A percentile compares a stretch with the other conserved stretches of the same genome.
phyloP scores from a whole-genome alignment of 768 basidiomycete genomes.

The Tubosaeta brunneosetosa region DNA sequence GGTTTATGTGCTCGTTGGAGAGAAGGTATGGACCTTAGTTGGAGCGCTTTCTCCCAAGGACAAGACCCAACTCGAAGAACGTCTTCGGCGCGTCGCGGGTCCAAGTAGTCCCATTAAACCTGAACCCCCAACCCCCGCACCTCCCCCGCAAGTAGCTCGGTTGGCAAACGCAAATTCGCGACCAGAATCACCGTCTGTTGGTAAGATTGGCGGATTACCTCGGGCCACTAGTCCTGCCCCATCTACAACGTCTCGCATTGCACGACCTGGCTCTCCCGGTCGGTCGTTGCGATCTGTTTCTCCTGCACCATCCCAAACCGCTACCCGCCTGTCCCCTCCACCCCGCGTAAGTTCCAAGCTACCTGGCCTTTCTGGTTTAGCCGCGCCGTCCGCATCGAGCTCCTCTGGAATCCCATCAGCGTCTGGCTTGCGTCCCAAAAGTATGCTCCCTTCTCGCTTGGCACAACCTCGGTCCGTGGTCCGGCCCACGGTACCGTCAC shows the following conservation, averaged over 20 bases:
- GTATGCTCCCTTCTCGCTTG: conserved; percentile 69
- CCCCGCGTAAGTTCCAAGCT: conserved; percentile 40
- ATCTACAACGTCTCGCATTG: conserved; percentile 36
- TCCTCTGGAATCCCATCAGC: conserved; percentile 32
- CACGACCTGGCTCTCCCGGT: conserved; percentile 41
- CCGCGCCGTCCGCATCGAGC: conserved; percentile 6
- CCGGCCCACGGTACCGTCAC: conserved; percentile 29
- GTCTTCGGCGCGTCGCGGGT: conserved; percentile 75
- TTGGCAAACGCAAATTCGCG: conserved; percentile 42
- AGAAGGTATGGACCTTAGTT: conserved; percentile 78
- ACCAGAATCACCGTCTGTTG: conserved; percentile 45
- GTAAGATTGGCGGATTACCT: conserved; percentile 41
- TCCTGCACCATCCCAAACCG: conserved; percentile 33
- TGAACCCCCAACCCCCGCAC: conserved; percentile 39
- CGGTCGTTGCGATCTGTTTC: conserved; percentile 33
- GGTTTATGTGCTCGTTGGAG: conserved; percentile 76
- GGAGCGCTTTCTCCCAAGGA: conserved; percentile 78
- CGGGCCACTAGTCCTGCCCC: conserved; percentile 48
- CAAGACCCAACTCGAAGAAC: conserved; percentile 88
- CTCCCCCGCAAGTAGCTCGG: conserved; percentile 51
- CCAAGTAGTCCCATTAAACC: conserved; percentile 44
- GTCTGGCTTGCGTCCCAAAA: conserved; percentile 53
- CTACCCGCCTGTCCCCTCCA: conserved; percentile 48
- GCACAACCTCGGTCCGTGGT: conserved; percentile 51
- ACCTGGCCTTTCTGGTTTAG: conserved; percentile 26